phyloP scores from a whole-genome alignment of 163 green algal species.

The Scenedesmus sp. region DNA sequence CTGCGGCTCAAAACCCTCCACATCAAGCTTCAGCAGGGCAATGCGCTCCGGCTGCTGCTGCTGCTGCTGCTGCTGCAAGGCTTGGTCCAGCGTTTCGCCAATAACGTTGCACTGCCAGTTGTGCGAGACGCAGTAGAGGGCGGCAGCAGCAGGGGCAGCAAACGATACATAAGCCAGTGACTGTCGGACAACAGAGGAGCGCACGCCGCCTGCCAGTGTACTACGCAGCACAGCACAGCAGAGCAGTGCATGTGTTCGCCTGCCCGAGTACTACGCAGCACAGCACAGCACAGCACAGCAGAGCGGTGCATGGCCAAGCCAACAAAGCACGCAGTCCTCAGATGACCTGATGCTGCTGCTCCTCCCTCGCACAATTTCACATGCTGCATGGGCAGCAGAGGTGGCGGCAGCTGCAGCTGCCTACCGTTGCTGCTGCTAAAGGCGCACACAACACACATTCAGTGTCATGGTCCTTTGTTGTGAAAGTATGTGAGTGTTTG shows the following conservation, averaged over 20 bases:
- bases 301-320: too few species aligned
- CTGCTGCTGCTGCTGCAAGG: neutral
- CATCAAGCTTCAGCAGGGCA: slow-evolving; percentile 78
- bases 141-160: neutral
- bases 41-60: neutral
- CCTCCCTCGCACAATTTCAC: neutral
- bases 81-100: slow-evolving; percentile 38
- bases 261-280: too few species aligned
- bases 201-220: neutral
- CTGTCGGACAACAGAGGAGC: neutral
- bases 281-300: too few species aligned
- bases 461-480: too few species aligned
- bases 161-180: neutral
- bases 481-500: too few species aligned
- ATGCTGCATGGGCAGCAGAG: too few species aligned
- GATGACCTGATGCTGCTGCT: neutral
- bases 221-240: too few species aligned
- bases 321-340: too few species aligned
- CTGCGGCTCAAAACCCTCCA: slow-evolving; percentile 86
- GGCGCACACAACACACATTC: neutral
- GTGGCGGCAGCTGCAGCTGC: too few species aligned
- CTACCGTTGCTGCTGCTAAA: neutral
- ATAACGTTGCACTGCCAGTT: slow-evolving; percentile 31
- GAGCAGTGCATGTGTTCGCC: too few species aligned
- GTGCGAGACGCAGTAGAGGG: neutral